These are phyloP conservation scores for Lasiodiplodia gonubiensis DNA, from an alignment of 2,329 filamentous ascomycete genomes.

Conservation along the genomic window DNA sequence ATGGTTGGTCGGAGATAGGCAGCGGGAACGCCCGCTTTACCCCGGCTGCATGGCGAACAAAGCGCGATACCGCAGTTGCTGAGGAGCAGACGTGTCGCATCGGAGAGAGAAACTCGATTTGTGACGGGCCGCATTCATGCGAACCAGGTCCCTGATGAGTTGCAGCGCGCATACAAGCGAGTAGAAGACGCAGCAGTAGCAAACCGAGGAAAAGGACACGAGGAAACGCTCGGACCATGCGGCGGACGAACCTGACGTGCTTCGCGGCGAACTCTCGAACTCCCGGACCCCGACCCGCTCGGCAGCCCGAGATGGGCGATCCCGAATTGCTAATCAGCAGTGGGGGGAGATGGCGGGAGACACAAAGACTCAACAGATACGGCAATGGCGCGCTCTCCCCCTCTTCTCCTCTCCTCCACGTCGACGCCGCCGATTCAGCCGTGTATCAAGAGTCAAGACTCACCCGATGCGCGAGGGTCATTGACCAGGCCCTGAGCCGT, in stretches of 20 bases:
- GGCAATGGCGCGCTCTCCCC: not conserved
- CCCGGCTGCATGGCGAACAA: conserved; percentile 19
- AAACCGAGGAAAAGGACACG: not conserved
- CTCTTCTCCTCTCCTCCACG: not conserved
- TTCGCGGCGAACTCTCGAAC: not conserved
- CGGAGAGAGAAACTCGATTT: not conserved
- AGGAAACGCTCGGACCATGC: not conserved
- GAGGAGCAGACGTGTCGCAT: conserved; percentile 7
- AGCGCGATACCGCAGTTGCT: conserved; percentile 18
- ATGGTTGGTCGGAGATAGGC: conserved; percentile 9
- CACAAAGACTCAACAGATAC: not conserved
- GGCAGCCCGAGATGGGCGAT: conserved; percentile 1
- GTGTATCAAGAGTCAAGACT: not conserved
- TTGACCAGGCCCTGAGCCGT: conserved; percentile 13
- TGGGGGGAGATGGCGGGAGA: not conserved
- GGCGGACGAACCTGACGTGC: not conserved
- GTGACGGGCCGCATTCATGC: not conserved
- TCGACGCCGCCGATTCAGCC: not conserved
- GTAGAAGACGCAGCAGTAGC: not conserved
- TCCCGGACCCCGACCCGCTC: not conserved
- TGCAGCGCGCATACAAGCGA: not conserved
- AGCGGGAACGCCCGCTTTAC: conserved; percentile 16
- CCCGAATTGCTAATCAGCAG: conserved; percentile 23
- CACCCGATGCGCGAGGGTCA: conserved; percentile 7
- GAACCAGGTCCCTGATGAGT: not conserved